A percentile compares a stretch with the other conserved stretches of the same genome.
These are phyloP conservation scores for Xylaria polymorpha DNA, from an alignment of 2,329 filamentous ascomycete genomes.

Conservation along the genomic window DNA sequence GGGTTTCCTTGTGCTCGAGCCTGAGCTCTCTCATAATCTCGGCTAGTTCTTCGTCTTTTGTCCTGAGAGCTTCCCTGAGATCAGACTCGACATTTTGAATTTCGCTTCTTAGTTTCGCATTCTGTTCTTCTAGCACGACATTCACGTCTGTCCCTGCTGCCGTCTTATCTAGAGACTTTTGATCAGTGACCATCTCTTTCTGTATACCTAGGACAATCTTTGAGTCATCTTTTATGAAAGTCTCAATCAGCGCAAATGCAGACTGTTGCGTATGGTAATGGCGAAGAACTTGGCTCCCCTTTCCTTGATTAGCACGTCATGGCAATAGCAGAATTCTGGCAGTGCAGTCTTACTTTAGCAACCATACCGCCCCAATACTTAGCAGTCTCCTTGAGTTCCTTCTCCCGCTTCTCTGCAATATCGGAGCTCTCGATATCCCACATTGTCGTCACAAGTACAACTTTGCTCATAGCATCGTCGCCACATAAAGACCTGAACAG, in stretches of 20 bases:
- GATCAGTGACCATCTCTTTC: conserved; percentile 13
- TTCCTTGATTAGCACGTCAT: background rate
- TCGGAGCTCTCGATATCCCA: conserved; percentile 40
- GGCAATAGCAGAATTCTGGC: background rate
- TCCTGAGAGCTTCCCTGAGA: conserved; percentile 3
- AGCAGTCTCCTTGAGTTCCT: conserved; percentile 12
- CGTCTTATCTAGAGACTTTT: conserved; percentile 12
- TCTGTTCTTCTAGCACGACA: conserved; percentile 2
- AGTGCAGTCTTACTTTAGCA: conserved; percentile 7
- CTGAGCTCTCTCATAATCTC: conserved; percentile 5
- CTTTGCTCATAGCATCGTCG: conserved; percentile 13
- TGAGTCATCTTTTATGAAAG: conserved; percentile 12
- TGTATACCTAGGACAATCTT: conserved; percentile 18
- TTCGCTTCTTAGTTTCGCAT: background rate
- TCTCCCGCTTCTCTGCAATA: conserved; percentile 14
- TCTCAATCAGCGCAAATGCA: conserved; percentile 8
- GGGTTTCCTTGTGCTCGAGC: background rate
- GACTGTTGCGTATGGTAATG: conserved; percentile 23
- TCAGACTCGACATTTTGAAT: conserved; percentile 5
- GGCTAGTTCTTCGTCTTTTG: conserved; percentile 11
- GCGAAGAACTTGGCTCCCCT: conserved; percentile 25
- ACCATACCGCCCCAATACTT: conserved; percentile 28
- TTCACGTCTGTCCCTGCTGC: conserved; percentile 6
- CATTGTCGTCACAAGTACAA: conserved; percentile 32
- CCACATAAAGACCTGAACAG: conserved; percentile 34